Conservation (phyloP, 768 basidiomycete genomes). For the Termitomyces titanicus region DNA sequence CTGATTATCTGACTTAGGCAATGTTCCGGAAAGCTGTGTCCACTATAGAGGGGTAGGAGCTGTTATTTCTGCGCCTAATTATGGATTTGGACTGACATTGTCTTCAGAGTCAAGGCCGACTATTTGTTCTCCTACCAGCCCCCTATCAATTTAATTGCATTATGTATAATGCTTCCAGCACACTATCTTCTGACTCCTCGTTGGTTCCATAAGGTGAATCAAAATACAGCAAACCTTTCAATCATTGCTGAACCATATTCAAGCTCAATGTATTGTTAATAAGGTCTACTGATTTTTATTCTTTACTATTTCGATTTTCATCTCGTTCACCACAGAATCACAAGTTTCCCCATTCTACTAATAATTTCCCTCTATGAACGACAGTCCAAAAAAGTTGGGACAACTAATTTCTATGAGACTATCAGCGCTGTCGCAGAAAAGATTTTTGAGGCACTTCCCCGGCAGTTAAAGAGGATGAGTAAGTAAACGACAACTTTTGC, state of each 20-base stretch:
- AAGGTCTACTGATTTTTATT: slow-evolving; percentile 37
- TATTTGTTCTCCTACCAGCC: slow-evolving; percentile 93
- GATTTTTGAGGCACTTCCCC: slow-evolving; percentile 70
- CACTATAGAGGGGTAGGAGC: slow-evolving; percentile 82
- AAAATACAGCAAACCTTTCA: background rate
- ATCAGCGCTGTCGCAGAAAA: slow-evolving; percentile 63
- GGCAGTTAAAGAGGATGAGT: slow-evolving; percentile 74
- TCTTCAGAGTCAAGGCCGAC: slow-evolving; percentile 73
- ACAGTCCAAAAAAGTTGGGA: slow-evolving; percentile 66
- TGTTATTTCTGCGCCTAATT: background rate
- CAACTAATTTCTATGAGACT: slow-evolving; percentile 71
- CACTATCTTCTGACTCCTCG: slow-evolving; percentile 86
- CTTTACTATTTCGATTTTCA: background rate
- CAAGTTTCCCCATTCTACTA: slow-evolving; percentile 83
- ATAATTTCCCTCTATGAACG: slow-evolving; percentile 84
- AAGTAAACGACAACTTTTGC: slow-evolving; percentile 22
- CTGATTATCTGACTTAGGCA: slow-evolving; percentile 45
- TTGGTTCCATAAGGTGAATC: slow-evolving; percentile 90
- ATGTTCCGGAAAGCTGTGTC: slow-evolving; percentile 95
- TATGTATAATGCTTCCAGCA: slow-evolving; percentile 83
- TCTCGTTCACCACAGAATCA: slow-evolving; percentile 42
- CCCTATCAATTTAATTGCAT: slow-evolving; percentile 85
- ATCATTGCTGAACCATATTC: slow-evolving; percentile 9
- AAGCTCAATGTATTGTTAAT: slow-evolving; percentile 89
- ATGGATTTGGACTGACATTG: slow-evolving; percentile 15